These are phyloP conservation scores for Yamadazyma trypodendri DNA, from an alignment of 1,139 yeast genomes.

Conservation along the genomic window DNA sequence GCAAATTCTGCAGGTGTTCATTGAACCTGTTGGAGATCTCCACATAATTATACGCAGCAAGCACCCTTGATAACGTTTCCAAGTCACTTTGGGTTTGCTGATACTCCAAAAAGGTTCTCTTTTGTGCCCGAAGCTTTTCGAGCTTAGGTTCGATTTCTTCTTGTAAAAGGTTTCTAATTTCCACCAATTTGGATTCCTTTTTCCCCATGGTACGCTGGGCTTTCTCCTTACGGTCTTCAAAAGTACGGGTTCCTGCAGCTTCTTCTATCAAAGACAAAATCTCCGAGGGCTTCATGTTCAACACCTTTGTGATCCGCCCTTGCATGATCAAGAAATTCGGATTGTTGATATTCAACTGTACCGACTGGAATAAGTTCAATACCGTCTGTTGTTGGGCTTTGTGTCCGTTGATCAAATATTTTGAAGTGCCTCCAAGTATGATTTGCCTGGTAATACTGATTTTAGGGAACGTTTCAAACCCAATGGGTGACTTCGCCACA, in stretches of 20 bases:
- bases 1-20: constrained; percentile 38
- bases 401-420: constrained; percentile 92
- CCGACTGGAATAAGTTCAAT: constrained; percentile 85
- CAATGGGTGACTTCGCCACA: constrained; percentile 74
- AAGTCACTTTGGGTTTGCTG: constrained; percentile 82
- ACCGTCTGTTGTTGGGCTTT: constrained; percentile 96
- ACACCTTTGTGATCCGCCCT: constrained; percentile 94
- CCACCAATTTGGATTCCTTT: constrained; percentile 80
- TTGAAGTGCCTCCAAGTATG: constrained; percentile 87
- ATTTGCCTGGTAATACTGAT: constrained; percentile 93
- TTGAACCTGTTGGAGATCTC: constrained; percentile 41
- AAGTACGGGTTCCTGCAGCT: constrained; percentile 97
- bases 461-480: constrained; percentile 75
- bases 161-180: constrained; percentile 66
- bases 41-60: constrained; percentile 74
- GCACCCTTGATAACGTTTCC: constrained; percentile 71
- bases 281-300: constrained; percentile 93
- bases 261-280: constrained; percentile 90
- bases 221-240: constrained; percentile 89
- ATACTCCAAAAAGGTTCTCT: constrained; percentile 77
- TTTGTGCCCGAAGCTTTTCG: constrained; percentile 76
- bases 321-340: constrained; percentile 98
- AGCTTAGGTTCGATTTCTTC: constrained; percentile 95
- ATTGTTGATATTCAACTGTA: constrained; percentile 91
- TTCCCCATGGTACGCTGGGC: constrained; percentile 90